Percentiles rank a stretch among this genome's conserved stretches.
These are phyloP conservation scores for Tolypocladium inflatum DNA, from an alignment of 2,329 filamentous ascomycete species.

Conservation along the genomic window DNA sequence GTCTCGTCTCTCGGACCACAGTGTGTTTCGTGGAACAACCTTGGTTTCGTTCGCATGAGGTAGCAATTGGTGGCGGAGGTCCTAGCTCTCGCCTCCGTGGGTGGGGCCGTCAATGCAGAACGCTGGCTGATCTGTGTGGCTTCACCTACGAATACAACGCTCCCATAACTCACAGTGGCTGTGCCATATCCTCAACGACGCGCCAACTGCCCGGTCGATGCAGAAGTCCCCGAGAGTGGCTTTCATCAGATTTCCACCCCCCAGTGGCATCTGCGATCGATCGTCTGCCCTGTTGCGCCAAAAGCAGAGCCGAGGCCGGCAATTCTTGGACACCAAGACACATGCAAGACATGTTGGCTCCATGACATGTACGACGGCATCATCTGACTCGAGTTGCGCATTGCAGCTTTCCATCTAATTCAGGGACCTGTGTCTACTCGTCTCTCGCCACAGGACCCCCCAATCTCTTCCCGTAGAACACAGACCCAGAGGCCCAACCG, in stretches of 20 bases:
- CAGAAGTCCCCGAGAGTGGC: background rate
- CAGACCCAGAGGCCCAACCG: constrained; percentile 47
- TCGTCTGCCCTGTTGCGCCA: background rate
- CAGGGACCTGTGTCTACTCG: constrained; percentile 10
- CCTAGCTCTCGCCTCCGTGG: background rate
- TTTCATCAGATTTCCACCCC: background rate
- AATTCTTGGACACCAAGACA: background rate
- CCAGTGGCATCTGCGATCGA: background rate
- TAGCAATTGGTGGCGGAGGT: background rate
- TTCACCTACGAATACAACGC: background rate
- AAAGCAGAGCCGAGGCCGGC: background rate
- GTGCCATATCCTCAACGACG: background rate
- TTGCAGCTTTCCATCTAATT: background rate
- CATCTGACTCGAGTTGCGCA: background rate
- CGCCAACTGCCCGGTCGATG: background rate
- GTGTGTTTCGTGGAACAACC: background rate
- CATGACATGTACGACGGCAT: background rate
- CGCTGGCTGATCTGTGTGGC: background rate
- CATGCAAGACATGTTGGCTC: no score
- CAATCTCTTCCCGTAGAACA: constrained; percentile 38
- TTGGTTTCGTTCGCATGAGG: background rate
- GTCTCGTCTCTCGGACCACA: background rate
- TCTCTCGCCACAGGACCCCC: constrained; percentile 13
- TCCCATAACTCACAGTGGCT: background rate
- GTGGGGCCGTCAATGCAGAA: background rate